These are phyloP conservation scores for Daphne laureola DNA, from an alignment of 441 rosid species.

Conservation along the genomic window DNA sequence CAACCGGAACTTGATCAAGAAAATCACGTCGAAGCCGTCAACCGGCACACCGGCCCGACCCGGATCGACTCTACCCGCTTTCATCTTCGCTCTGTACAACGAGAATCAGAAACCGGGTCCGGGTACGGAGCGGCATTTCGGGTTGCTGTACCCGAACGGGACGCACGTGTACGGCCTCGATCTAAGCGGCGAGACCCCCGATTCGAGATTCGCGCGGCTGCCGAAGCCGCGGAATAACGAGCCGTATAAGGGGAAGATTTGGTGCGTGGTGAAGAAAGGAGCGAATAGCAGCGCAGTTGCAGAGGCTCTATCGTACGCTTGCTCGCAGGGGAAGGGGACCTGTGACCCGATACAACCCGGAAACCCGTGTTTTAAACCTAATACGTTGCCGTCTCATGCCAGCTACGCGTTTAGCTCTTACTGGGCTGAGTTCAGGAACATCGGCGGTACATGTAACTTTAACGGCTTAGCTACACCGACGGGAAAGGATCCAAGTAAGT, in stretches of 20 bases:
- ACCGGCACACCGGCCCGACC: slow-evolving; percentile 76
- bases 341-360: slow-evolving; percentile 56
- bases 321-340: slow-evolving; percentile 40
- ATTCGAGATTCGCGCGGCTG: slow-evolving; percentile 31
- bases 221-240: slow-evolving; percentile 41
- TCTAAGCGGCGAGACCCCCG: slow-evolving; percentile 33
- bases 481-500: slow-evolving; percentile 56
- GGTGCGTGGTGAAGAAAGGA: slow-evolving; percentile 59
- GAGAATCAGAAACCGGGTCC: slow-evolving; percentile 66
- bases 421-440: slow-evolving; percentile 56
- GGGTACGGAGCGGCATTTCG: slow-evolving; percentile 80
- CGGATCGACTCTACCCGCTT: slow-evolving; percentile 46
- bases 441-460: slow-evolving; percentile 53
- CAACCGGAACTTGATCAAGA: slow-evolving; percentile 57
- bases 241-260: slow-evolving; percentile 53
- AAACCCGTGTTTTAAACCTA: slow-evolving; percentile 51
- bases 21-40: slow-evolving; percentile 35
- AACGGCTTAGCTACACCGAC: slow-evolving; percentile 67
- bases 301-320: slow-evolving; percentile 33
- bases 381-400: slow-evolving; percentile 44
- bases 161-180: slow-evolving; percentile 47
- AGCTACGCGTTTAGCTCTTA: slow-evolving; percentile 77
- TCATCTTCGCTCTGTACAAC: slow-evolving; percentile 52
- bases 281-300: slow-evolving; percentile 29
- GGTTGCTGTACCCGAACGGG: slow-evolving; percentile 47